Conservation (phyloP, 495 filamentous ascomycete genomes). For the Pyronema domesticum region DNA sequence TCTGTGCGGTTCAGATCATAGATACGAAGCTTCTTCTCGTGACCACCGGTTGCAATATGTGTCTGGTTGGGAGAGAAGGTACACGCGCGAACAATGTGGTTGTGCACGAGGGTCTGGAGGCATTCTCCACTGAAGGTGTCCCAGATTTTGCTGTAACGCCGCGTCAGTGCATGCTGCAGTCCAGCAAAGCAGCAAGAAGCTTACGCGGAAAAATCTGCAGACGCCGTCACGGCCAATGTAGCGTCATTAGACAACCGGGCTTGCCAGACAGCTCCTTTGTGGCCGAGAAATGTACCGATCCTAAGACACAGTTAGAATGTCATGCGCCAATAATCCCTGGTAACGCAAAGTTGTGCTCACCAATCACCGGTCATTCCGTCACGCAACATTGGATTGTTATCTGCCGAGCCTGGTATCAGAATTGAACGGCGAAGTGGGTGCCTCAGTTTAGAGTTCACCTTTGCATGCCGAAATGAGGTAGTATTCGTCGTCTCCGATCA, state of each 20-base stretch:
- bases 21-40: constrained; percentile 90
- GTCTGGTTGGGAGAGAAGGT: constrained; percentile 69
- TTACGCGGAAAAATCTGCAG: constrained; percentile 89
- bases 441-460: constrained; percentile 34
- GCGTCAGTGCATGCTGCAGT: neutral
- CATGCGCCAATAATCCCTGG: constrained; percentile 1
- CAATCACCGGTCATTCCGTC: constrained; percentile 94
- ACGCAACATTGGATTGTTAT: constrained; percentile 95
- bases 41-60: constrained; percentile 74
- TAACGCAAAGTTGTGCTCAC: constrained; percentile 27
- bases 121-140: constrained; percentile 89
- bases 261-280: constrained; percentile 97
- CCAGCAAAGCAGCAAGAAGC: constrained; percentile 18
- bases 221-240: constrained; percentile 71
- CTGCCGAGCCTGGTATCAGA: constrained; percentile 28
- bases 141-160: constrained; percentile 60
- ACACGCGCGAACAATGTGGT: constrained; percentile 85
- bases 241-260: constrained; percentile 78
- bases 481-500: constrained; percentile 72
- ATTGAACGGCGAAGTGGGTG: neutral
- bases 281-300: constrained; percentile 96
- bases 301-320: constrained; percentile 26
- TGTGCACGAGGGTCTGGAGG: constrained; percentile 69
- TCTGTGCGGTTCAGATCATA: constrained; percentile 50
- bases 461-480: constrained; percentile 98